phyloP scores from a whole-genome alignment of 2,329 filamentous ascomycete genomes.

The Ophiostoma triangulosporum region DNA sequence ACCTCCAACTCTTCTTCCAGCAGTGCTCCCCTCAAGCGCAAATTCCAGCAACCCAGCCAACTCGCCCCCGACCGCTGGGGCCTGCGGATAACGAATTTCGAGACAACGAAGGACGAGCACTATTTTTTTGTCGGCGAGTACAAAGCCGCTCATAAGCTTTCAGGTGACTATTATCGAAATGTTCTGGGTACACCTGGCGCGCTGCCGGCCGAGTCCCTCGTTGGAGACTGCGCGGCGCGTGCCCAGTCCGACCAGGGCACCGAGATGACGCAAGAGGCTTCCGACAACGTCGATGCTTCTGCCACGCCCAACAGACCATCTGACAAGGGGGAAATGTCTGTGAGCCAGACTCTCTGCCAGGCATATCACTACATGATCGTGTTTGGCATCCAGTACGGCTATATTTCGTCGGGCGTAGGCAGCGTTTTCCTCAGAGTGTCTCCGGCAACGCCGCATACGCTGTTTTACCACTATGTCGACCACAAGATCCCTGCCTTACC shows the following conservation, averaged over 20 bases:
- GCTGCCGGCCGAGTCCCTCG: not conserved
- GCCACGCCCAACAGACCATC: not conserved
- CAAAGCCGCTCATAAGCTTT: not conserved
- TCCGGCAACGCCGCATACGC: not conserved
- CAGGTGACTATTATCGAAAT: not conserved
- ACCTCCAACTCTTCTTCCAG: not conserved
- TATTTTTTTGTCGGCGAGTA: not conserved
- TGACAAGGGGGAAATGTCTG: not conserved
- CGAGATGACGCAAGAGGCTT: not conserved
- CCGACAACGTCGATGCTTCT: not conserved
- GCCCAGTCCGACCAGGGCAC: not conserved
- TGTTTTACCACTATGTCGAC: not conserved
- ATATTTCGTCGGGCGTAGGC: not conserved
- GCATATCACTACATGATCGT: not conserved
- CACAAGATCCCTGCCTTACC: not conserved
- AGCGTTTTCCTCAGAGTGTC: not conserved
- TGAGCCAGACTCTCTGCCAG: not conserved
- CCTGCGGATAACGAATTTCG: not conserved
- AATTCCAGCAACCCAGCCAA: not conserved
- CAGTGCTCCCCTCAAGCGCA: not conserved
- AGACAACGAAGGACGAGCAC: too few relatives aligned
- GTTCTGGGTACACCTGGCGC: not conserved
- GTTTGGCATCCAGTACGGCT: not conserved
- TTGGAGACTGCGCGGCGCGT: not conserved
- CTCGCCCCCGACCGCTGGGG: not conserved